Base-by-base conservation (phyloP, 371 early-diverging fungal species). In the Haplosporangium sp. region DNA sequence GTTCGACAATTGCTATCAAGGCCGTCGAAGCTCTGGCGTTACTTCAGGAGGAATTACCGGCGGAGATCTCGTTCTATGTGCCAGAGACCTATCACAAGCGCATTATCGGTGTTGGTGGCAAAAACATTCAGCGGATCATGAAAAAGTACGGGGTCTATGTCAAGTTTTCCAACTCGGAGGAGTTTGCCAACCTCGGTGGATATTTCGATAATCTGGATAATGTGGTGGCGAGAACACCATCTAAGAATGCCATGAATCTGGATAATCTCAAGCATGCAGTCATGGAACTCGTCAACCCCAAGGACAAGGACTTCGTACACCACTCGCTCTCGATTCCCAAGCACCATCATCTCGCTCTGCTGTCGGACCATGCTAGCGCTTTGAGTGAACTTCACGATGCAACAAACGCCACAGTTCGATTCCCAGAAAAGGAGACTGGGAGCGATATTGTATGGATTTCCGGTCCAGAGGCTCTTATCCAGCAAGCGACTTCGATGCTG, bases 81-180 rank as follows among this genome's bases (percentile, higher is more conserved):
- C 94, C 96, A 55, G 95, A 95, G 73, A 83, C 89, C 5, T 92
- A 91, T 72, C 98, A 98, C 84, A 96, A 96, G 81, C 91, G 95
- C 21, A 95, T 98, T 66, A 98, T 98, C 67, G 98, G 98, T 37
- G 94, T 93, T 21, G 95, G 95, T 6, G 98, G 98, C 69, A 96
- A 95, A 75, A 95, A 95, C 82, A 96, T 98, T 64, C 96, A 96
- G 69, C 85, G 92, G 52, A 95, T 96, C 75, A 98, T 98, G 98
- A 98, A 96, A 63, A 93, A 94, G 69, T 95, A 91, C 71, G 96
- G 96, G 23, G 97, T 98, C 2, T 96, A 95, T 73, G 95, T 98
- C 64, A 98, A 96, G 80, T 96, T 96, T 76, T 90, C 91, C 40
- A 94, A 91, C 60, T 87, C 91, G 0, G 94, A 94, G 59, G 95